phyloP scores from a whole-genome alignment of 1,284 basidiomycete species.

The Leccinum pallidistipes region DNA sequence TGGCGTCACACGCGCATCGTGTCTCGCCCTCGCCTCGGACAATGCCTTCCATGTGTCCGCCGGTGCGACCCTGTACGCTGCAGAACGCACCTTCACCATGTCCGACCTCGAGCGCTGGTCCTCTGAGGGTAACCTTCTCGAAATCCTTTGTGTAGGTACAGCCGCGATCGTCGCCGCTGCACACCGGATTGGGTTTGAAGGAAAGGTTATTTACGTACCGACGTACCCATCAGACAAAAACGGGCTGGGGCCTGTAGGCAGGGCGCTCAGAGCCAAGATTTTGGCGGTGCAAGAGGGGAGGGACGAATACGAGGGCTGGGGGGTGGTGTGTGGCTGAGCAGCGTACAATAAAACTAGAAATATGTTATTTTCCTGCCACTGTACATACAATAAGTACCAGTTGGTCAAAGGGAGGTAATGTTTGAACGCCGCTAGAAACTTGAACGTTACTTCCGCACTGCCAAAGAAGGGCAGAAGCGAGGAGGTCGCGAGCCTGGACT shows the following conservation, averaged over 20 bases:
- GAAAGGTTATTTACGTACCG: conserved; percentile 43
- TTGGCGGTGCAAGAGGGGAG: conserved; percentile 67
- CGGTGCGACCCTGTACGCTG: conserved; percentile 44
- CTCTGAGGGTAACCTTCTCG: conserved; percentile 54
- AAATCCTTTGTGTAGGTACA: conserved; percentile 72
- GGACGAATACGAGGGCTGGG: conserved; percentile 54
- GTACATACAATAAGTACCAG: too few relatives aligned
- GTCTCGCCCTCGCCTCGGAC: conserved; percentile 57
- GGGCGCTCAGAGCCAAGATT: conserved; percentile 55
- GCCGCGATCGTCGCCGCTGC: conserved; percentile 44
- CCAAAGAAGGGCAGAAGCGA: too few relatives aligned
- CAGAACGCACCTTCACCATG: conserved; percentile 66
- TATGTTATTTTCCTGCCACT: too few relatives aligned
- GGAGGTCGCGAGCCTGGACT: too few relatives aligned
- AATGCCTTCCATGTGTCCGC: conserved; percentile 11
- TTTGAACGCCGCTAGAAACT: too few relatives aligned
- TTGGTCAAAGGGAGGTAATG: too few relatives aligned
- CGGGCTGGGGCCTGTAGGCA: conserved; percentile 56
- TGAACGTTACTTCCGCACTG: too few relatives aligned
- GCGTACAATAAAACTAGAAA: too few relatives aligned
- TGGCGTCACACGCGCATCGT: conserved; percentile 75
- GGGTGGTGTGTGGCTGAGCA: conserved; percentile 33
- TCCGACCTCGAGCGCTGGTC: conserved; percentile 53
- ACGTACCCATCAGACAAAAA: conserved; percentile 35
- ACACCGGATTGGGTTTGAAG: conserved; percentile 38